Percentiles rank a stretch among this genome's conserved stretches.
These are phyloP conservation scores for Linnemannia schmuckeri DNA, from an alignment of 192 early-diverging fungal genomes.

Conservation along the genomic window DNA sequence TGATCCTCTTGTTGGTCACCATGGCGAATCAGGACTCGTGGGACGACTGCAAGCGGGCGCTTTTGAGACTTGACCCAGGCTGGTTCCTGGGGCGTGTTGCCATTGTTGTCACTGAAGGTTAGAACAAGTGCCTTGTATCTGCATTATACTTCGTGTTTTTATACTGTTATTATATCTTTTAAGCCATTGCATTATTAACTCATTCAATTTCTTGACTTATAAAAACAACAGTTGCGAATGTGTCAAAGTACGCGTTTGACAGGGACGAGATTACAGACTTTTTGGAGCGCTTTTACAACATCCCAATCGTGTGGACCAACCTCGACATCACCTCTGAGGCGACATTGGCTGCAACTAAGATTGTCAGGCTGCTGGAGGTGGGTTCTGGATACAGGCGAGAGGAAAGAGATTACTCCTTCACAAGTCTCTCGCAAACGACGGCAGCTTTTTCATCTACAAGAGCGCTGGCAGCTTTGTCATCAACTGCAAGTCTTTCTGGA, in stretches of 20 bases:
- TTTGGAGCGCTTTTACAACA: slow-evolving; percentile 17
- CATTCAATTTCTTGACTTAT: not conserved
- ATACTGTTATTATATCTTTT: not conserved
- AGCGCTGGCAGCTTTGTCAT: not conserved
- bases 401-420: not conserved
- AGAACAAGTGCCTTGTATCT: not conserved
- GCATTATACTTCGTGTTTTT: too few species aligned
- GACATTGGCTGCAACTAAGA: slow-evolving; percentile 18
- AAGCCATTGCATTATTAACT: not conserved
- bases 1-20: slow-evolving; percentile 48
- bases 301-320: slow-evolving; percentile 45
- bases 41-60: slow-evolving; percentile 24
- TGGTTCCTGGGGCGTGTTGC: slow-evolving; percentile 50
- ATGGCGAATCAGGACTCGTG: slow-evolving; percentile 40
- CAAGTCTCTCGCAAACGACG: not conserved
- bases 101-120: slow-evolving; percentile 46
- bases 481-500: not conserved
- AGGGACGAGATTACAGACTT: slow-evolving; percentile 42
- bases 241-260: slow-evolving; percentile 49
- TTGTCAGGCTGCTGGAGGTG: slow-evolving; percentile 37
- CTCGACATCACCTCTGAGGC: slow-evolving; percentile 20
- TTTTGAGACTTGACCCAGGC: slow-evolving; percentile 28
- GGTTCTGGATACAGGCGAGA: slow-evolving; percentile 28
- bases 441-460: not conserved
- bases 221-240: slow-evolving; percentile 18